phyloP scores from a whole-genome alignment of 306 rosid species.

The Hippophae tibetana region DNA sequence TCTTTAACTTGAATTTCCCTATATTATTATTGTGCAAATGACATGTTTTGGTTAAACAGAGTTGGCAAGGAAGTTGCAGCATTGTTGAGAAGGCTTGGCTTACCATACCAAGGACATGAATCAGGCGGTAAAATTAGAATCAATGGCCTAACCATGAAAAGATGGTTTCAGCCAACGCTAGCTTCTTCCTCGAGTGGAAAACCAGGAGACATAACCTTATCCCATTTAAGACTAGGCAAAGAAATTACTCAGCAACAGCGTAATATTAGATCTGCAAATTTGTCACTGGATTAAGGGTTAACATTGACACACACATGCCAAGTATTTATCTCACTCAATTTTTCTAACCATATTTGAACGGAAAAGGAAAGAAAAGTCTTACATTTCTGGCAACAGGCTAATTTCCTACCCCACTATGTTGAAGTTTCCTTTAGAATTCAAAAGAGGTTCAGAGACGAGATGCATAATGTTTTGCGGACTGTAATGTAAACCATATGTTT shows the following conservation, averaged over 20 bases:
- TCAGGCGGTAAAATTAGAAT: conserved; percentile 75
- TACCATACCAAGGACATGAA: conserved; percentile 64
- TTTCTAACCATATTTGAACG: too few relatives aligned
- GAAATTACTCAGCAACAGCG: conserved; percentile 72
- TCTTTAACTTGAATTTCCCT: neutral
- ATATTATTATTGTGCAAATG: neutral
- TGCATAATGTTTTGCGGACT: too few relatives aligned
- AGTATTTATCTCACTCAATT: too few relatives aligned
- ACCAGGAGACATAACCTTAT: conserved; percentile 49
- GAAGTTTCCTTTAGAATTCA: too few relatives aligned
- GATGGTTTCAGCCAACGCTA: conserved; percentile 83
- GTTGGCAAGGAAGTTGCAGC: conserved; percentile 72
- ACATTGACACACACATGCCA: neutral
- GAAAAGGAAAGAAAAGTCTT: too few relatives aligned
- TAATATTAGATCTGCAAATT: conserved; percentile 51
- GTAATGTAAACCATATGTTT: too few relatives aligned
- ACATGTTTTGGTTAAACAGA: conserved; percentile 39
- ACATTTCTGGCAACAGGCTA: too few relatives aligned
- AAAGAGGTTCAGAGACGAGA: too few relatives aligned
- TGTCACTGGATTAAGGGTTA: conserved; percentile 47
- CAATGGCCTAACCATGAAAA: conserved; percentile 45
- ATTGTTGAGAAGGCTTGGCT: conserved; percentile 64
- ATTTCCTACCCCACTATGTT: too few relatives aligned
- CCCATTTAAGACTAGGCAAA: conserved; percentile 54
- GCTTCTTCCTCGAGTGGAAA: conserved; percentile 48